phyloP scores from a whole-genome alignment of 1,284 basidiomycete genomes.

The Xerocomus nothofagi region DNA sequence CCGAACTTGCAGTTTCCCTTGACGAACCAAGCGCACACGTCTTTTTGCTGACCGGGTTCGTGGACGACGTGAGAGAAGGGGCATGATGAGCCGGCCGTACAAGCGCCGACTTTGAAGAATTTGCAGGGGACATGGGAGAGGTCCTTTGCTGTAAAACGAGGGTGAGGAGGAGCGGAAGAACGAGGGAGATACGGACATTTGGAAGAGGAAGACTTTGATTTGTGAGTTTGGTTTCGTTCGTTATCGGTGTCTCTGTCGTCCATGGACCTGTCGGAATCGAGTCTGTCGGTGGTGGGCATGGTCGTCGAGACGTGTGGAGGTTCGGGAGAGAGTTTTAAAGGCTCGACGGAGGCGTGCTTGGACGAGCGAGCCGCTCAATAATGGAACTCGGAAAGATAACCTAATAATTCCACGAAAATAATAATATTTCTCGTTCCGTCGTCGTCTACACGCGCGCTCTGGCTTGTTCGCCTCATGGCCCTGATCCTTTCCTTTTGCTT shows the following conservation, averaged over 20 bases:
- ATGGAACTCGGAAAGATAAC: conserved; percentile 16
- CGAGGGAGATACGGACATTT: conserved; percentile 27
- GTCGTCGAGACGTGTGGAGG: no score
- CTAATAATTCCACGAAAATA: conserved; percentile 15
- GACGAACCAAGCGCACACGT: conserved; percentile 92
- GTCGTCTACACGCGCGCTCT: no score
- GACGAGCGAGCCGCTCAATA: conserved; percentile 18
- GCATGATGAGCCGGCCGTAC: conserved; percentile 93
- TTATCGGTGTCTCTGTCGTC: conserved; percentile 31
- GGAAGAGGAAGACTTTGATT: conserved; percentile 29
- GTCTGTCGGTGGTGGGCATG: conserved; percentile 31
- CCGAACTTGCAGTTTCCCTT: conserved; percentile 98
- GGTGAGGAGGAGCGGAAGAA: neutral
- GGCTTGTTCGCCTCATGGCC: neutral
- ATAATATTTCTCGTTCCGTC: conserved; percentile 1
- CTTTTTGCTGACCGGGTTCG: conserved; percentile 82
- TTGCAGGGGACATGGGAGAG: conserved; percentile 97
- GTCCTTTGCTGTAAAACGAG: conserved; percentile 63
- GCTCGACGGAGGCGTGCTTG: no score
- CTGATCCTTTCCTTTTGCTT: no score
- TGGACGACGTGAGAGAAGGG: conserved; percentile 82
- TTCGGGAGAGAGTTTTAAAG: no score
- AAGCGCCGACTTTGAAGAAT: conserved; percentile 93
- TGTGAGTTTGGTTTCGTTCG: conserved; percentile 19
- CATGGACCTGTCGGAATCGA: conserved; percentile 11